phyloP scores from a whole-genome alignment of 225 moss, liverwort and hornwort species.

The Ulota crispa region DNA sequence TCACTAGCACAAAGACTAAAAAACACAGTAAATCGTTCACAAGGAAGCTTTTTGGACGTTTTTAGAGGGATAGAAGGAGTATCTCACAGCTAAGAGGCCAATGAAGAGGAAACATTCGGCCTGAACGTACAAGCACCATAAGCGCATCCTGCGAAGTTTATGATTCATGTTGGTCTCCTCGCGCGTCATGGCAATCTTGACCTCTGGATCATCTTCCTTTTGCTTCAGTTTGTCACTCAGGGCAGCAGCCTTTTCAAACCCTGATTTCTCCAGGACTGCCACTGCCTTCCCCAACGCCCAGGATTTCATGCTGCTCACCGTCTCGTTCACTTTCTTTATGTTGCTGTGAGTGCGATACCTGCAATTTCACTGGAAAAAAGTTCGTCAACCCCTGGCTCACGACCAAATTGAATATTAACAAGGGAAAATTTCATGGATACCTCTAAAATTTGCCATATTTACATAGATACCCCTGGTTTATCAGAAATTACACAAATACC shows the following conservation, averaged over 20 bases:
- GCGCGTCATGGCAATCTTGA: constrained; percentile 39
- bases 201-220: constrained; percentile 46
- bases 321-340: constrained; percentile 74
- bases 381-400: constrained; percentile 27
- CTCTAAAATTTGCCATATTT: too few species aligned
- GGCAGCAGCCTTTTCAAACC: constrained; percentile 66
- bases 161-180: constrained; percentile 45
- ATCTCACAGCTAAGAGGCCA: constrained; percentile 48
- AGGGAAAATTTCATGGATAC: too few species aligned
- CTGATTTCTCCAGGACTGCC: constrained; percentile 74
- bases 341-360: constrained; percentile 87
- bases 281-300: constrained; percentile 79
- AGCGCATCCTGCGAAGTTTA: constrained; percentile 47
- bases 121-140: constrained; percentile 60
- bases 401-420: not conserved
- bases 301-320: constrained; percentile 66
- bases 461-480: too few species aligned
- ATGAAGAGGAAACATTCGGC: constrained; percentile 60
- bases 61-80: too few species aligned
- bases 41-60: too few species aligned
- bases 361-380: constrained; percentile 28
- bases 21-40: too few species aligned
- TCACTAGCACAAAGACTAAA: too few species aligned
- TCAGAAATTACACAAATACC: too few species aligned
- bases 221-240: constrained; percentile 68